Base-by-base conservation (phyloP, 768 basidiomycete genomes). In the Psilocybe cubensis region DNA sequence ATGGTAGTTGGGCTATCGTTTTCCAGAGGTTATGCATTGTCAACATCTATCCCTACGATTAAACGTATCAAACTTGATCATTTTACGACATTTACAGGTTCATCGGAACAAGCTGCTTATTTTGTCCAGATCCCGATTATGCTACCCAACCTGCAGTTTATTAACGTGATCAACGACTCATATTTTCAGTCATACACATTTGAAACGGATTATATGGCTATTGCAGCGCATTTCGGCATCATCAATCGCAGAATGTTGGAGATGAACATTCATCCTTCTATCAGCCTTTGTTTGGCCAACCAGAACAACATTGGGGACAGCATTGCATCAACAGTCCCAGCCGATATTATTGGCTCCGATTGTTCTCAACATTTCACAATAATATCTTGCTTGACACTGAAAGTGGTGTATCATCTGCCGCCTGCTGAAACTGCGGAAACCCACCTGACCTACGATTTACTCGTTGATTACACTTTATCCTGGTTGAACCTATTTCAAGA, bases 91-190 rank as follows among this genome's bases (percentile, higher is more conserved):
- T 58, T 62, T 44, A 62, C 57, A 1, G 61, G 54, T 27, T 62
- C 49, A 14, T 21, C 50, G n/a, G 54, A 58, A 11, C 61, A 62
- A 47, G 54, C 57, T 4, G 49, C 54, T 8, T 58, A 58, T 31
- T 28, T 62, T 28, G 35, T 62, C 24, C 53, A 40, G 1, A 33
- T 27, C 48, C 28, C 35, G n/a, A 9, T 52, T 17, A 4, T 21
- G 14, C 45, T 25, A 25, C 48, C 56, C 14, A 23, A 14, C 29
- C 23, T 57, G 5, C 17, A 42, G 25, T 21, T 17, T 23, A 23
- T 61, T 23, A 61, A 61, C 29, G 47, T 61, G 12, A 58, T 61
- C 29, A 50, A 41, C 24, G 60, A 61, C 42, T 40, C 45, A 20
- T 44, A 25, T 20, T 43, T 27, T 20, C 54, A 52, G 3, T 23